phyloP scores from a whole-genome alignment of 2,329 filamentous ascomycete genomes.

The Periconia sp. region DNA sequence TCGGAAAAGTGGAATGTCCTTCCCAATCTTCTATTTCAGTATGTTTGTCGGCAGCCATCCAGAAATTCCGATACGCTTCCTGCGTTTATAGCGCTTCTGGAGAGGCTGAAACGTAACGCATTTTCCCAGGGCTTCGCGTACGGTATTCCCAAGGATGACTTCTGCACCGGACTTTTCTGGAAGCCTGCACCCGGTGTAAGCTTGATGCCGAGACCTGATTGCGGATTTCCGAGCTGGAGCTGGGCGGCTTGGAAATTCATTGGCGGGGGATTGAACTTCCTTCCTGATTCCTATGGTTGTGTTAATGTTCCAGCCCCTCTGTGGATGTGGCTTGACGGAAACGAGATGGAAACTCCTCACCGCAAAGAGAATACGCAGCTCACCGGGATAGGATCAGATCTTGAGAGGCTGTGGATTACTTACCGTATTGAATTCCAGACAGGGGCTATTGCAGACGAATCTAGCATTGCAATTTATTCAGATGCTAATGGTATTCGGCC shows the following conservation, averaged over 20 bases:
- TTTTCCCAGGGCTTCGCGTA: not conserved
- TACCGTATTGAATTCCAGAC: too few relatives aligned
- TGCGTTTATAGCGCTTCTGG: not conserved
- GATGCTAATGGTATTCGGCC: too few relatives aligned
- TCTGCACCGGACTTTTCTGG: not conserved
- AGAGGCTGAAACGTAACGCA: not conserved
- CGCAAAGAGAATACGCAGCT: too few relatives aligned
- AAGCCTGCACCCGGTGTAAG: not conserved
- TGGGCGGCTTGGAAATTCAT: slow-evolving; percentile 2
- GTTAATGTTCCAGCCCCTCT: not conserved
- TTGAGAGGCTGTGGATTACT: too few relatives aligned
- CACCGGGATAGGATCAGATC: too few relatives aligned
- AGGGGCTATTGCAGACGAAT: too few relatives aligned
- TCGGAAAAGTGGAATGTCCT: not conserved
- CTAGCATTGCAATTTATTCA: too few relatives aligned
- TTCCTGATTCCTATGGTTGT: not conserved
- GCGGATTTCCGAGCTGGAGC: slow-evolving; percentile 4
- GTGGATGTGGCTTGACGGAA: too few relatives aligned
- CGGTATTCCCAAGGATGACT: not conserved
- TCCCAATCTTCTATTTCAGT: not conserved
- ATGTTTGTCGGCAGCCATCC: not conserved
- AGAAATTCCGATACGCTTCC: not conserved
- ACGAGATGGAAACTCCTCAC: not conserved
- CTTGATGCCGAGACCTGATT: not conserved
- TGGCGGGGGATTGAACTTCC: too few relatives aligned